Conservation (phyloP, 2,329 filamentous ascomycete species). For the Paecilomyces dactylethromorphus region DNA sequence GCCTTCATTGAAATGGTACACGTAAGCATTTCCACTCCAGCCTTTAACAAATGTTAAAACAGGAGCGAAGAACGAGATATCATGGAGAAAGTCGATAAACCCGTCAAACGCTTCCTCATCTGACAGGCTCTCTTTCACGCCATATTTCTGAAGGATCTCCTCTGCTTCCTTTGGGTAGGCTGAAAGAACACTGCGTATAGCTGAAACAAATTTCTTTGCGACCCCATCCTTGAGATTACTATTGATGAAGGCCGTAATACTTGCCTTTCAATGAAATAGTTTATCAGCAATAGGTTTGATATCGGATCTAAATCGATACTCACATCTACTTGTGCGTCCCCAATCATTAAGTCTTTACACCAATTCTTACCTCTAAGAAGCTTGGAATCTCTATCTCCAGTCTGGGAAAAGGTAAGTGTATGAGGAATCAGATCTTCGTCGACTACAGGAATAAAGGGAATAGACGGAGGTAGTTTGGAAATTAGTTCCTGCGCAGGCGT, state of each 20-base stretch:
- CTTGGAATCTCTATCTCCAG: constrained; percentile 15
- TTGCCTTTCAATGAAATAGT: constrained; percentile 15
- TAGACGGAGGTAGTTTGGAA: constrained; percentile 30
- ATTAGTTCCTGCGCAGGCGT: constrained; percentile 37
- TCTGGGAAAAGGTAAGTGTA: constrained; percentile 14
- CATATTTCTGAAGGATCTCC: constrained; percentile 33
- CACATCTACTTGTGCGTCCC: constrained; percentile 44
- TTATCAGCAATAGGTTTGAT: constrained; percentile 2
- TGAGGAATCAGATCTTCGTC: constrained; percentile 38
- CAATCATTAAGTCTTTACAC: constrained; percentile 43
- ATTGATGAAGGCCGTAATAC: constrained; percentile 23
- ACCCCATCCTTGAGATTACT: constrained; percentile 14
- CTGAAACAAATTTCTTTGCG: constrained; percentile 16
- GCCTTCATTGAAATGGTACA: constrained; percentile 42
- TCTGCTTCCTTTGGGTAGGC: constrained; percentile 18
- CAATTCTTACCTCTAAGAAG: constrained; percentile 38
- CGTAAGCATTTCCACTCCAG: constrained; percentile 27
- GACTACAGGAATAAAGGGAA: constrained; percentile 30
- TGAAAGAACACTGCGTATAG: constrained; percentile 12
- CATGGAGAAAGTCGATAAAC: constrained; percentile 39
- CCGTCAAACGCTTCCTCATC: constrained; percentile 38
- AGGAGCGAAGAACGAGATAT: constrained; percentile 42
- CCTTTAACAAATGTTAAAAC: constrained; percentile 34
- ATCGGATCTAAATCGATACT: constrained; percentile 10
- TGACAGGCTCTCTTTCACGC: constrained; percentile 24